phyloP scores from a whole-genome alignment of 306 rosid genomes.

The Cajanus cajan region DNA sequence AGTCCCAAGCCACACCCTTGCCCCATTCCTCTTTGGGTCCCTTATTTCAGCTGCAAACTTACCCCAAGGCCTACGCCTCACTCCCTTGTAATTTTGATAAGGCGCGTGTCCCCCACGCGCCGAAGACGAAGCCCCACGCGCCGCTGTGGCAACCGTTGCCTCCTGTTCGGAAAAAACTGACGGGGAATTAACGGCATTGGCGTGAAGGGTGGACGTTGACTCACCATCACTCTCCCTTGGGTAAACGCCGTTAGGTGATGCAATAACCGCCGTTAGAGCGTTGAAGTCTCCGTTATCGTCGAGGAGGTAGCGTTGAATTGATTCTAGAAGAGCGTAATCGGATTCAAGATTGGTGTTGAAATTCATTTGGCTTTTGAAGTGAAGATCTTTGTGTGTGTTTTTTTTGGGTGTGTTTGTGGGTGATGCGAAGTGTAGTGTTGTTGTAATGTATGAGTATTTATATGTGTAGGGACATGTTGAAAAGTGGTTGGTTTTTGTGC shows the following conservation, averaged over 20 bases:
- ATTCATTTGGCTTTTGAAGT: background rate
- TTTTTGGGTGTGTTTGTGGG: too few relatives aligned
- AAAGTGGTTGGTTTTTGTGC: background rate
- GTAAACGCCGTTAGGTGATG: background rate
- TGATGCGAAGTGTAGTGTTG: background rate
- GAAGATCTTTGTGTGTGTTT: background rate
- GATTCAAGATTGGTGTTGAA: background rate
- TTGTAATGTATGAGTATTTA: background rate
- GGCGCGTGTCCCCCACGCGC: background rate
- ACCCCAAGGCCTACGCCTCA: slow-evolving; percentile 70
- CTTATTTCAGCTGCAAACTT: slow-evolving; percentile 62
- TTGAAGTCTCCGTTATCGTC: background rate
- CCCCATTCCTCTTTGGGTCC: slow-evolving; percentile 45
- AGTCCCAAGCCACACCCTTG: slow-evolving; percentile 68
- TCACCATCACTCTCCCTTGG: background rate
- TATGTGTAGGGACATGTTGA: background rate
- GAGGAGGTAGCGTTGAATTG: slow-evolving; percentile 28
- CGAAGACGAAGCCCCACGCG: background rate
- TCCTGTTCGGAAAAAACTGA: background rate
- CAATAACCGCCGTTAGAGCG: background rate
- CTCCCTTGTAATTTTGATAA: slow-evolving; percentile 46
- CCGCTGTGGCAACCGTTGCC: background rate
- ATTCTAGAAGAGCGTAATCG: slow-evolving; percentile 27
- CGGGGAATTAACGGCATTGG: background rate
- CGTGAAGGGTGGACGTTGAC: background rate